A percentile compares a stretch with the other conserved stretches of the same genome.
phyloP scores from a whole-genome alignment of 192 early-diverging fungal genomes.

The Spizellomyces sp. region DNA sequence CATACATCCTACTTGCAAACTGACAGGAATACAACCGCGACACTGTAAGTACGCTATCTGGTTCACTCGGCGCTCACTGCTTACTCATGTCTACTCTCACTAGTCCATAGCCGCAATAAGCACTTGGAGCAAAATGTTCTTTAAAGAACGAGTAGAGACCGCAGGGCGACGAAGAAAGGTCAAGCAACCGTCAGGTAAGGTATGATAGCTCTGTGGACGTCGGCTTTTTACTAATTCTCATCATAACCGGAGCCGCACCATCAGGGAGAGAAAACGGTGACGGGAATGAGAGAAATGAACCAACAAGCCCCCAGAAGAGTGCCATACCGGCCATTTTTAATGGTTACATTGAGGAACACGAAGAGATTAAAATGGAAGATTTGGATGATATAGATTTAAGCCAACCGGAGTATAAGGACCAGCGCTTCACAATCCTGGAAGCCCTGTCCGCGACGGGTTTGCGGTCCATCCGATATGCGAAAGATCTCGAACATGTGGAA shows the following conservation, averaged over 20 bases:
- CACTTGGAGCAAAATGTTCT: too few species aligned
- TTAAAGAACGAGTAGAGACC: too few species aligned
- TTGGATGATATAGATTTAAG: background rate
- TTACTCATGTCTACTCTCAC: too few species aligned
- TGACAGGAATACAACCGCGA: background rate
- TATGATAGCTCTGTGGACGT: too few species aligned
- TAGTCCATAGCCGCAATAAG: too few species aligned
- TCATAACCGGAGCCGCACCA: too few species aligned
- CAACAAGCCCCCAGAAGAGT: slow-evolving; percentile 24
- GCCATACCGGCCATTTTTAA: slow-evolving; percentile 19
- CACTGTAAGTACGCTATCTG: too few species aligned
- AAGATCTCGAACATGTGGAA: slow-evolving; percentile 75
- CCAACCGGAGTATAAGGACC: background rate
- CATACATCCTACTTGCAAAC: slow-evolving; percentile 32
- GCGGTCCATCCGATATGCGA: slow-evolving; percentile 94
- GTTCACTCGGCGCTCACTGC: too few species aligned
- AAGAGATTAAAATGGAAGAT: slow-evolving; percentile 2
- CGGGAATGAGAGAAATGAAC: background rate
- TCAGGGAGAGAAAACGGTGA: background rate
- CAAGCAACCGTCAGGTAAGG: too few species aligned
- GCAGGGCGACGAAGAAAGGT: too few species aligned
- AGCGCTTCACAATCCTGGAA: slow-evolving; percentile 71
- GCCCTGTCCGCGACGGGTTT: slow-evolving; percentile 94
- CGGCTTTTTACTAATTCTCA: too few species aligned
- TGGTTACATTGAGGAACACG: slow-evolving; percentile 13